Conservation (phyloP, 352 stramenopile species). For the Phytophthora pini region DNA sequence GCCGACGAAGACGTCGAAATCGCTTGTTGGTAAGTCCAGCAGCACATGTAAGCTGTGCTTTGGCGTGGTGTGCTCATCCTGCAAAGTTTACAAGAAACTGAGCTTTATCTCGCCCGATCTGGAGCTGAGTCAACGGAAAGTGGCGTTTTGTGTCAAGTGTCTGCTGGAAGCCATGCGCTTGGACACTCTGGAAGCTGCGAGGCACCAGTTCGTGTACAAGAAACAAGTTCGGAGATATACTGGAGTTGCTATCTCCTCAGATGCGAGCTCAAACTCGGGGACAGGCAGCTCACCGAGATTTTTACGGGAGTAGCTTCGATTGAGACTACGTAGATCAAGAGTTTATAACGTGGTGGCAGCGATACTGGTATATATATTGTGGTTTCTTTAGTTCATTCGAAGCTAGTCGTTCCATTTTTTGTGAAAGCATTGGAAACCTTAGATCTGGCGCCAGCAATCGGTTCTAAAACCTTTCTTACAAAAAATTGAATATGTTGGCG, state of each 20-base stretch:
- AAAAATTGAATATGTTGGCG: no score
- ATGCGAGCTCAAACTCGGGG: conserved; percentile 1
- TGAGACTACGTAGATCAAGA: no score
- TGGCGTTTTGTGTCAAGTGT: conserved; percentile 42
- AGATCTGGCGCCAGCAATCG: no score
- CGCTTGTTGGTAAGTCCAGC: conserved; percentile 5
- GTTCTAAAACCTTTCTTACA: no score
- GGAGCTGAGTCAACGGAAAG: conserved; percentile 23
- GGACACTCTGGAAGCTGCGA: conserved; percentile 24
- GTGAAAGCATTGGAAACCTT: no score
- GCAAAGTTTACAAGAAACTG: conserved; percentile 32
- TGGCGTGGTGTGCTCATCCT: conserved; percentile 14
- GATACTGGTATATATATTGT: no score
- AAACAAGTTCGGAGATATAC: neutral
- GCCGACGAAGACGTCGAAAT: conserved; percentile 1
- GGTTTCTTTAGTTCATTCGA: no score
- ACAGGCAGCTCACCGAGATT: neutral
- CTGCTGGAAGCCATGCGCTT: conserved; percentile 26
- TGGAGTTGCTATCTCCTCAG: conserved; percentile 1
- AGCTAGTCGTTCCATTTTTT: no score
- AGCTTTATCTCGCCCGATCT: conserved; percentile 34
- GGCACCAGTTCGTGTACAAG: conserved; percentile 25
- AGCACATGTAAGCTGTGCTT: conserved; percentile 33
- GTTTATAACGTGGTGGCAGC: no score
- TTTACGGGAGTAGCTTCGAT: no score